These are phyloP conservation scores for Erigeron philadelphicus DNA, from an alignment of 140 eudicot species.

Conservation along the genomic window DNA sequence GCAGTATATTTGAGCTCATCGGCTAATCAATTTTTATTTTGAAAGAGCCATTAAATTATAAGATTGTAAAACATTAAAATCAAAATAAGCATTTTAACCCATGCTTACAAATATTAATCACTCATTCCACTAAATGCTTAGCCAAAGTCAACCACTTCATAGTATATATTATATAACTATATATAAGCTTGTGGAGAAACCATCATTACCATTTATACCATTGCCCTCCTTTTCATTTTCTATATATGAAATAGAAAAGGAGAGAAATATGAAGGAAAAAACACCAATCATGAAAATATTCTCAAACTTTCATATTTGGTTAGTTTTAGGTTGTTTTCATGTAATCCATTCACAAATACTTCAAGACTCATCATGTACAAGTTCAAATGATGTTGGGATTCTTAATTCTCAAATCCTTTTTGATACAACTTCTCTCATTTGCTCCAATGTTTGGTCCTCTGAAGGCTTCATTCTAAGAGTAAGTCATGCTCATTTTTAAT, in stretches of 20 bases:
- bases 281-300: constrained; percentile 26
- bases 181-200: constrained; percentile 26
- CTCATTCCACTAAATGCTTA: neutral
- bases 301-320: constrained; percentile 25
- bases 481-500: constrained; percentile 18
- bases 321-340: constrained; percentile 24
- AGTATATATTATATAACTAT: neutral
- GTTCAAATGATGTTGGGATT: constrained; percentile 29
- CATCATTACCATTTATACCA: constrained; percentile 22
- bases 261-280: constrained; percentile 29
- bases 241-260: neutral
- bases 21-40: too few relatives aligned
- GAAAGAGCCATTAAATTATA: too few relatives aligned
- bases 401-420: constrained; percentile 35
- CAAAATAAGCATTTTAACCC: neutral
- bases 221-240: constrained; percentile 27
- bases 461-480: constrained; percentile 69
- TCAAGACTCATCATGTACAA: constrained; percentile 56
- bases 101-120: neutral
- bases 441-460: constrained; percentile 57
- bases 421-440: constrained; percentile 50
- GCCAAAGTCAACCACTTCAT: constrained; percentile 30
- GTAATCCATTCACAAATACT: constrained; percentile 47
- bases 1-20: too few relatives aligned
- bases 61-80: too few relatives aligned